Evolutionary conservation across 2,329 filamentous ascomycete genomes (phyloP).

Genomic region (Herpotrichia juniperi): DNA sequence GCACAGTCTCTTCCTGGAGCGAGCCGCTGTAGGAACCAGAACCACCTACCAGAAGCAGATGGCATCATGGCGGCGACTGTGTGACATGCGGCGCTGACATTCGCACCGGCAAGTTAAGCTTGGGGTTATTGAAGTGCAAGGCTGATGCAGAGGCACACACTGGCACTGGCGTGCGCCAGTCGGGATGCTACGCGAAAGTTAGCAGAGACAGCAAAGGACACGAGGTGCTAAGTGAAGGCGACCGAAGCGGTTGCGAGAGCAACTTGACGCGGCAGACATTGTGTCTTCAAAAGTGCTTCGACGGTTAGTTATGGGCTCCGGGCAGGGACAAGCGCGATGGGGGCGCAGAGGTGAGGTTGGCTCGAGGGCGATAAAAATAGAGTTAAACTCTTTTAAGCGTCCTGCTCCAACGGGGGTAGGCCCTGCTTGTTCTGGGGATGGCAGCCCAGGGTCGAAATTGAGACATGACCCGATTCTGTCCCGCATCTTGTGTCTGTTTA

Average conservation of each 20-base stretch:
- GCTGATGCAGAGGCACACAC: conserved; percentile 5
- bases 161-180: conserved; percentile 11
- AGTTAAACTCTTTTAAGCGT: conserved; percentile 39
- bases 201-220: conserved; percentile 29
- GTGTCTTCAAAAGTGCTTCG: conserved; percentile 21
- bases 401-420: conserved; percentile 5
- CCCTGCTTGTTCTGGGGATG: conserved; percentile 24
- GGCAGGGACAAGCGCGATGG: conserved; percentile 26
- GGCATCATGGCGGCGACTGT: background rate
- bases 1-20: background rate
- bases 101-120: background rate
- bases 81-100: conserved; percentile 3
- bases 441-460: conserved; percentile 15
- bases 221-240: conserved; percentile 30
- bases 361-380: conserved; percentile 35
- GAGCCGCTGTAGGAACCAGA: conserved; percentile 8
- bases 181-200: conserved; percentile 16
- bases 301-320: conserved; percentile 26
- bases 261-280: conserved; percentile 35
- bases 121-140: conserved; percentile 6
- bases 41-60: conserved; percentile 3
- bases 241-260: conserved; percentile 17
- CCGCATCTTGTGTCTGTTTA: conserved; percentile 18
- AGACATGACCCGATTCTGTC: conserved; percentile 5
- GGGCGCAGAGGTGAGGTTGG: conserved; percentile 26